Conservation (phyloP, 2,329 filamentous ascomycete genomes). For the Colletotrichum orchidophilum region DNA sequence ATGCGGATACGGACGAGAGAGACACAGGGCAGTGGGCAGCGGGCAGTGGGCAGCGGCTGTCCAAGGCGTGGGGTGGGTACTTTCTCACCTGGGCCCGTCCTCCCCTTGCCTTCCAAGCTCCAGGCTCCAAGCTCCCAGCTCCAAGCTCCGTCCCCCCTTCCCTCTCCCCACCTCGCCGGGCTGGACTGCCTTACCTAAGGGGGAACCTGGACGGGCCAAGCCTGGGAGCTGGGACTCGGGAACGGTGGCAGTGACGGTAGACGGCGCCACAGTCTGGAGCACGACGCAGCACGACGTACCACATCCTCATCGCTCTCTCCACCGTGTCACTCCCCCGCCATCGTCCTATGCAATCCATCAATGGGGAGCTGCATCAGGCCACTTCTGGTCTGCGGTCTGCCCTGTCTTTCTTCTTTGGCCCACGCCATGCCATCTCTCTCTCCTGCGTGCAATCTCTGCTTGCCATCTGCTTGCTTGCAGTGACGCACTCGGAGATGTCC, state of each 20-base stretch:
- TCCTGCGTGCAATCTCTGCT: not conserved
- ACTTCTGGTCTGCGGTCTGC: slow-evolving; percentile 15
- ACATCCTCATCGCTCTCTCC: slow-evolving; percentile 3
- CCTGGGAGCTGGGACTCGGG: too few relatives aligned
- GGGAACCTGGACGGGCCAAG: too few relatives aligned
- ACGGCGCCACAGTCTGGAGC: not conserved
- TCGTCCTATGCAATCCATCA: slow-evolving; percentile 26
- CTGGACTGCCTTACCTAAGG: slow-evolving; percentile 5
- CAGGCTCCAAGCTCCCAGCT: not conserved
- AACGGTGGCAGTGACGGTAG: not conserved
- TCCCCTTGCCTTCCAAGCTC: not conserved
- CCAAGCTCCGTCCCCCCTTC: not conserved
- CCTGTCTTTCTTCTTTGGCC: slow-evolving; percentile 20
- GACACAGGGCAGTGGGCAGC: not conserved
- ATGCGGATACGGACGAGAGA: not conserved
- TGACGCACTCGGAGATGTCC: slow-evolving; percentile 21
- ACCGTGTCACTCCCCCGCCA: slow-evolving; percentile 27
- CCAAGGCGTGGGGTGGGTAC: not conserved
- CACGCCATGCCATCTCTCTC: not conserved
- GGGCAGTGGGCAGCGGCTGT: not conserved
- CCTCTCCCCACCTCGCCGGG: not conserved
- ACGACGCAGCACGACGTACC: not conserved
- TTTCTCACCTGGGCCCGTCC: not conserved
- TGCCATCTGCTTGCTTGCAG: slow-evolving; percentile 1
- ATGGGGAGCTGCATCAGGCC: slow-evolving; percentile 32